These are phyloP conservation scores for Eutrema yunnanense DNA, from an alignment of 345 rosid species.

Conservation along the genomic window DNA sequence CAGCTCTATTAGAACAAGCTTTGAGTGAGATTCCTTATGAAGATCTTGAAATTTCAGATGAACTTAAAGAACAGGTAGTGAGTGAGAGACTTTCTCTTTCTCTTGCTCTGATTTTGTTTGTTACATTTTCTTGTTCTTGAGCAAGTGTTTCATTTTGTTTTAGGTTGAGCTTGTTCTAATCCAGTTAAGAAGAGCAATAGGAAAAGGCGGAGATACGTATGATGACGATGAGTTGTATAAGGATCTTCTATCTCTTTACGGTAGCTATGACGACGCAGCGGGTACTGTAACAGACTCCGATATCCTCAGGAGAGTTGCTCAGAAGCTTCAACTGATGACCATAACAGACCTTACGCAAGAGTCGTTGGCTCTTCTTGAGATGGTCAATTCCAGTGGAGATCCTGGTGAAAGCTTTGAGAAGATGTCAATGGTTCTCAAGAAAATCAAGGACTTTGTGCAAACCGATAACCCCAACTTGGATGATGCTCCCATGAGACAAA, in stretches of 20 bases:
- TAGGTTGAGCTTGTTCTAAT: conserved; percentile 84
- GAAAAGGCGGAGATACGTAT: conserved; percentile 44
- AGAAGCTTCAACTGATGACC: conserved; percentile 64
- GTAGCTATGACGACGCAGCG: conserved; percentile 29
- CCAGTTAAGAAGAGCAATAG: conserved; percentile 75
- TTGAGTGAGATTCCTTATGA: conserved; percentile 55
- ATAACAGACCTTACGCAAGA: conserved; percentile 73
- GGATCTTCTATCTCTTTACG: conserved; percentile 51
- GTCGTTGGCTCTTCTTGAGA: conserved; percentile 81
- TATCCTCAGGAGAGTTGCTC: conserved; percentile 56
- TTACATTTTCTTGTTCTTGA: neutral
- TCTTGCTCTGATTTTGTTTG: neutral
- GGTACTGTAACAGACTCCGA: conserved; percentile 41
- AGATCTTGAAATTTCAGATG: conserved; percentile 80
- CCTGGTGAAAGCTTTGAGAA: conserved; percentile 73
- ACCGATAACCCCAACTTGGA: conserved; percentile 57
- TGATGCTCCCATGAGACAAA: conserved; percentile 30
- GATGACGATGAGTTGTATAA: conserved; percentile 56
- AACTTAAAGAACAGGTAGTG: conserved; percentile 87
- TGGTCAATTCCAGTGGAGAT: conserved; percentile 68
- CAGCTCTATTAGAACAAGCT: conserved; percentile 65
- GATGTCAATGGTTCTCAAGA: conserved; percentile 72
- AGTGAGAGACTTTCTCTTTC: neutral
- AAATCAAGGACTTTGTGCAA: conserved; percentile 78
- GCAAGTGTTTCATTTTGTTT: neutral